Conservation (phyloP, 1,139 yeast species). For the Yamadazyma kanchanaburiensis region DNA sequence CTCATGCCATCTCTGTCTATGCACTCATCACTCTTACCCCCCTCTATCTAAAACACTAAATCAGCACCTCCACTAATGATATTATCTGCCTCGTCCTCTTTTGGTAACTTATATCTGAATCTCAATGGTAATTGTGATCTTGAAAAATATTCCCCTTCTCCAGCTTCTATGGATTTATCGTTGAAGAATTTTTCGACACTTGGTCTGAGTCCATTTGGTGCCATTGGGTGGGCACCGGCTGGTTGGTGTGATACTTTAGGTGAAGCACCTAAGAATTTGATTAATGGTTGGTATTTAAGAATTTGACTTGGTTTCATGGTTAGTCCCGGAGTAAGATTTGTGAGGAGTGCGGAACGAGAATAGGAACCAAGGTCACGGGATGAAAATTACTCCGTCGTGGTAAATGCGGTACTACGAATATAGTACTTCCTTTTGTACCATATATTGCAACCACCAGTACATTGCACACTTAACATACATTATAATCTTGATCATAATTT, state of each 20-base stretch:
- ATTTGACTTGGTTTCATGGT: slow-evolving; percentile 29
- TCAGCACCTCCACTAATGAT: slow-evolving; percentile 79
- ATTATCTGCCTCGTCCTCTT: slow-evolving; percentile 67
- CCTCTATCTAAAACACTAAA: slow-evolving; percentile 30
- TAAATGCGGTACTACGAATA: too few species aligned
- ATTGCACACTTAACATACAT: too few species aligned
- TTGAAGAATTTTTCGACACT: slow-evolving; percentile 17
- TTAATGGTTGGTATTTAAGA: slow-evolving; percentile 50
- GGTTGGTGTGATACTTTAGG: slow-evolving; percentile 47
- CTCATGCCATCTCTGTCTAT: too few species aligned
- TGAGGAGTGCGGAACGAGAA: slow-evolving; percentile 4
- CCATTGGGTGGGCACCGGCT: slow-evolving; percentile 44
- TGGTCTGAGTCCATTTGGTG: slow-evolving; percentile 51
- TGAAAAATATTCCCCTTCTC: slow-evolving; percentile 50
- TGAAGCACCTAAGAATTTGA: slow-evolving; percentile 61
- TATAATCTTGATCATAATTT: too few species aligned
- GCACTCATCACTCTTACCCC: too few species aligned
- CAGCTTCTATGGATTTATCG: slow-evolving; percentile 35
- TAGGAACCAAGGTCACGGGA: too few species aligned
- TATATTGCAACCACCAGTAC: too few species aligned
- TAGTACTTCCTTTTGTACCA: too few species aligned
- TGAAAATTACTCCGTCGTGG: too few species aligned
- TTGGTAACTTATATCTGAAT: slow-evolving; percentile 62
- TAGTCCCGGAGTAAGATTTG: slow-evolving; percentile 4
- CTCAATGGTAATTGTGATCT: slow-evolving; percentile 66